phyloP scores from a whole-genome alignment of 2,329 filamentous ascomycete genomes.

The Verticillium nonalfalfae region DNA sequence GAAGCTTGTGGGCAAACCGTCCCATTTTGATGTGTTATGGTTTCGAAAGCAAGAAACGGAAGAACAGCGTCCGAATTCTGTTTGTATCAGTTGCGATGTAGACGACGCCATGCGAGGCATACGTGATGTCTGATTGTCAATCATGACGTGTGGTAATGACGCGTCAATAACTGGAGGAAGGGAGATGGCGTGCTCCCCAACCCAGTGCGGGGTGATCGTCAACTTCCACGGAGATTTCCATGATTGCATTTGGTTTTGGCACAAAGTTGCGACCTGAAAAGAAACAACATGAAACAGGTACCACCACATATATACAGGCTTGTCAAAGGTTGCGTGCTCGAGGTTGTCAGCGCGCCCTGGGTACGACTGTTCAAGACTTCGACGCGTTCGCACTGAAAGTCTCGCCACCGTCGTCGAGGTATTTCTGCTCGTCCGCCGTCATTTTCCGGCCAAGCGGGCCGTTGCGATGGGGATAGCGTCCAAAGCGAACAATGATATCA shows the following conservation, averaged over 20 bases:
- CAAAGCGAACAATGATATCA: slow-evolving; percentile 45
- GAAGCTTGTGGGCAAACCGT: slow-evolving; percentile 20
- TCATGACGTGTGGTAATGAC: neutral
- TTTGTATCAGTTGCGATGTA: neutral
- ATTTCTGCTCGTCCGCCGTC: slow-evolving; percentile 43
- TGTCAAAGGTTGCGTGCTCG: no score
- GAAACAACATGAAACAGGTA: no score
- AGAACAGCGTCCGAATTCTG: neutral
- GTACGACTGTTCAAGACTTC: neutral
- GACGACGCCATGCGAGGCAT: neutral
- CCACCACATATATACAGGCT: no score
- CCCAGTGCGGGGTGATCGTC: neutral
- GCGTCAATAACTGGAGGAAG: neutral
- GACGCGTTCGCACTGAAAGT: slow-evolving; percentile 19
- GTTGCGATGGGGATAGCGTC: slow-evolving; percentile 55
- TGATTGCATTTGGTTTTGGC: no score
- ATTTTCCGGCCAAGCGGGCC: slow-evolving; percentile 37
- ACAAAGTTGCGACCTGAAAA: no score
- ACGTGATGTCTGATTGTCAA: neutral
- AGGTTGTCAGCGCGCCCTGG: no score
- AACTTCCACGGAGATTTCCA: neutral
- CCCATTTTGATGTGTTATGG: neutral
- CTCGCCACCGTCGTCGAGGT: slow-evolving; percentile 36
- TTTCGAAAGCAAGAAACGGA: neutral
- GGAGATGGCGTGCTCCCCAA: neutral